phyloP scores from a whole-genome alignment of 306 rosid genomes.

The Trifolium dubium region DNA sequence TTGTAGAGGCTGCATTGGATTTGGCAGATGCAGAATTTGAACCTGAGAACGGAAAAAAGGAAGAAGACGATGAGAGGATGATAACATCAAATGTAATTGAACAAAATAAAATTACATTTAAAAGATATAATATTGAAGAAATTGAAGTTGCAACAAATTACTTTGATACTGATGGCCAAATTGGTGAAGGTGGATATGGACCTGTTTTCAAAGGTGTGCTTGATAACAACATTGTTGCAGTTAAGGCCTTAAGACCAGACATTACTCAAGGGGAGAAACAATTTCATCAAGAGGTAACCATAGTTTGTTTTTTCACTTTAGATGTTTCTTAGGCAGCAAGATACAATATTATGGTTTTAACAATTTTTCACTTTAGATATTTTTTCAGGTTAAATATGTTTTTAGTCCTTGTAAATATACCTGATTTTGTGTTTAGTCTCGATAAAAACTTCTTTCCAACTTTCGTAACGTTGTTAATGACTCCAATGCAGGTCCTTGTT shows the following conservation, averaged over 20 bases:
- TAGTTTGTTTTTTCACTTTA: not conserved
- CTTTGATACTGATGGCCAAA: conserved; percentile 53
- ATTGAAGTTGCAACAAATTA: conserved; percentile 74
- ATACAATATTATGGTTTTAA: no score
- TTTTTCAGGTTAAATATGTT: no score
- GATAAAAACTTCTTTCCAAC: not conserved
- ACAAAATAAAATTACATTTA: conserved; percentile 32
- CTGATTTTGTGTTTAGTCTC: not conserved
- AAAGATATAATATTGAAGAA: conserved; percentile 61
- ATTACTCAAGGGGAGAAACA: conserved; percentile 69
- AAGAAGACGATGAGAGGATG: conserved; percentile 44
- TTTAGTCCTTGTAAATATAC: not conserved
- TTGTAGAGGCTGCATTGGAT: conserved; percentile 58
- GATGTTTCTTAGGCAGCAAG: not conserved
- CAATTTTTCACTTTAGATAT: no score
- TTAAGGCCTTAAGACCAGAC: conserved; percentile 80
- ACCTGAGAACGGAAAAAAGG: conserved; percentile 13
- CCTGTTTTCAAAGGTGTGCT: conserved; percentile 71
- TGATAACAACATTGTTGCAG: conserved; percentile 67
- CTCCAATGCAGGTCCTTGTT: conserved; percentile 66
- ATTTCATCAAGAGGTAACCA: conserved; percentile 78
- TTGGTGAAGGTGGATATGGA: conserved; percentile 94
- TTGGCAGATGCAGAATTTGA: conserved; percentile 41
- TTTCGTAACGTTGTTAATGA: not conserved
- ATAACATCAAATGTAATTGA: conserved; percentile 33